Conservation (phyloP, 768 basidiomycete genomes). For the Lentinula lateritia region DNA sequence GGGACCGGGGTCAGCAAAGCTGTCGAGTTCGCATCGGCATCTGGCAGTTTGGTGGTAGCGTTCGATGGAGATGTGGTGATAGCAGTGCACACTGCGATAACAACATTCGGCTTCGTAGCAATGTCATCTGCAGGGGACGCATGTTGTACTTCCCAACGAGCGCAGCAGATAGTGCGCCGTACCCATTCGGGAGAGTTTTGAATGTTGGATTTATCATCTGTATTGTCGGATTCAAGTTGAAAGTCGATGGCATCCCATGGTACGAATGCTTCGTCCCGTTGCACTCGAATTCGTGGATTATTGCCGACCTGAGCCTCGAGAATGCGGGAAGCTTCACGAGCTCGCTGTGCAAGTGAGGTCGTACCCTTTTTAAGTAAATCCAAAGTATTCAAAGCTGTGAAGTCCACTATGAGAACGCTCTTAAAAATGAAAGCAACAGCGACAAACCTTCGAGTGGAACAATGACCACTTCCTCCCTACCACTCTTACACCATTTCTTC, state of each 20-base stretch:
- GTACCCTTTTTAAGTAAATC: constrained; percentile 92
- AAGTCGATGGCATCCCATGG: constrained; percentile 73
- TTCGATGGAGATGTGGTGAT: constrained; percentile 25
- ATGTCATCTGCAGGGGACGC: constrained; percentile 15
- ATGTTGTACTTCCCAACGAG: constrained; percentile 66
- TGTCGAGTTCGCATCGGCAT: constrained; percentile 17
- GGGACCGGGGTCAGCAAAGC: constrained; percentile 49
- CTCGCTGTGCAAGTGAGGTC: constrained; percentile 69
- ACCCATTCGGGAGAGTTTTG: constrained; percentile 75
- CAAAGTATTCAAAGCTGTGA: constrained; percentile 79
- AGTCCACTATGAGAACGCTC: background rate
- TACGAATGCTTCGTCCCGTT: constrained; percentile 77
- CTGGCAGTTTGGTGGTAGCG: constrained; percentile 22
- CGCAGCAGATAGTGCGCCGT: constrained; percentile 78
- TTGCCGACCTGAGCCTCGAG: constrained; percentile 84
- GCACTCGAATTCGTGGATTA: constrained; percentile 76
- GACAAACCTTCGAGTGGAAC: constrained; percentile 82
- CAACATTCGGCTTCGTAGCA: constrained; percentile 33
- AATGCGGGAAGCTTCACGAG: constrained; percentile 82
- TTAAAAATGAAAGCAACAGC: background rate
- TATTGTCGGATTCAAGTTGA: constrained; percentile 26
- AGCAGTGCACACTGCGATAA: constrained; percentile 51
- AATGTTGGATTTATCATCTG: constrained; percentile 16
- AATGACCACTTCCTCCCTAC: constrained; percentile 72
- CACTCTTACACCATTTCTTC: constrained; percentile 77